phyloP scores from a whole-genome alignment of 345 rosid species.

The Linum usitatissimum region DNA sequence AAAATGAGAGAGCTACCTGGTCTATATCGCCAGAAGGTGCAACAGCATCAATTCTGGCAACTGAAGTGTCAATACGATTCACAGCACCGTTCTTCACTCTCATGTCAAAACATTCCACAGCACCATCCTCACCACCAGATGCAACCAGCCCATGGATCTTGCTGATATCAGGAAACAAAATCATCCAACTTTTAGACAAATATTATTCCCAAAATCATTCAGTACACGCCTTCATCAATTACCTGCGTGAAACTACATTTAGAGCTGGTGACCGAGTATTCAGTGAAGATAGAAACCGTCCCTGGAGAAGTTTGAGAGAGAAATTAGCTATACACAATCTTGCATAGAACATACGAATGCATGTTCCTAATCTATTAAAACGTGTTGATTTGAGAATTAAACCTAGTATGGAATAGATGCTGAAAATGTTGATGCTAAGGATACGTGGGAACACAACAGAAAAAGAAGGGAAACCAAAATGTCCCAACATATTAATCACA shows the following conservation, averaged over 20 bases:
- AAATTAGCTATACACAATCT: not conserved
- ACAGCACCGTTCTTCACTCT: too few species aligned
- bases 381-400: too few species aligned
- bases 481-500: not conserved
- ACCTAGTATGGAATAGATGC: too few species aligned
- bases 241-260: slow-evolving; percentile 91
- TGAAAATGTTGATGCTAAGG: too few species aligned
- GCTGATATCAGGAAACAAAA: slow-evolving; percentile 31
- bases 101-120: slow-evolving; percentile 84
- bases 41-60: slow-evolving; percentile 78
- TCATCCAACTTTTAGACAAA: slow-evolving; percentile 9
- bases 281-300: slow-evolving; percentile 69
- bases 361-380: too few species aligned
- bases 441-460: too few species aligned
- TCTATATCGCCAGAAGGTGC: slow-evolving; percentile 60
- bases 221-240: slow-evolving; percentile 10
- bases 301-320: slow-evolving; percentile 30
- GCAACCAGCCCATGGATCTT: slow-evolving; percentile 86
- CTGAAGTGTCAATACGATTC: too few species aligned
- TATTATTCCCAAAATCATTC: not conserved
- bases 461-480: not conserved
- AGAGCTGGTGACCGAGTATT: slow-evolving; percentile 75
- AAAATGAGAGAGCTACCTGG: slow-evolving; percentile 31
- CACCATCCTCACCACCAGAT: slow-evolving; percentile 99
- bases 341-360: not conserved